Base-by-base conservation (phyloP, 305 asterid genomes). In the Fraxinus sp. region DNA sequence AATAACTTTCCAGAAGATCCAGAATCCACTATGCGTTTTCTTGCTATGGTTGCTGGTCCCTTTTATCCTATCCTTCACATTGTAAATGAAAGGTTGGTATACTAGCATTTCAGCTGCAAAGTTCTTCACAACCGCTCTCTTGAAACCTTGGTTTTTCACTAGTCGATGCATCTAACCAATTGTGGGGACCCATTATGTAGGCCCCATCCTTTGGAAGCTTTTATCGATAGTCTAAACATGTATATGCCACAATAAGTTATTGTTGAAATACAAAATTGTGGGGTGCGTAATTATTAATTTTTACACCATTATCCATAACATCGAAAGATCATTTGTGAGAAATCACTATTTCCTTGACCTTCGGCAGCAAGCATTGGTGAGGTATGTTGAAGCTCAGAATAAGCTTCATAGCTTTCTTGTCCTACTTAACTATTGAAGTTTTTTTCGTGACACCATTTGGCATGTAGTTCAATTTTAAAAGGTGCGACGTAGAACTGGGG, bases 31-130 rank as follows among this genome's bases (percentile, higher is more conserved):
- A 81, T 93, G 84, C 94, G 93, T 46, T 94, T 96, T 88, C 97
- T 96, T 81, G 95, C 98, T 52, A 91, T 94, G 98, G 97, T 96
- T 86, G 91, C 94, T 75, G 98, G 99, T 86, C 99, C 98, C n/a
- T 89, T 90, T 88, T 94, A 91, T 88, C 97, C 98, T 80, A 91
- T 96, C 87, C 96, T 96, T 87, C 91, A 84, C 82, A 88, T 91
- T 81, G 92, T 90, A 80, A 94, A 89, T 81, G 98, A 96, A 88
- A 96, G 98, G 99, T 96, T 80, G 86, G 93, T 84, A 79, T 79
- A 64, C 84, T 86, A 37, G 78, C 68, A 77, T 80, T 28, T 76
- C 77, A 49, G 62, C 59, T 83, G 83, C 71, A 68, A 41, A 80
- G 55, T 83, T 82, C 78, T 83, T 64, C 77, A 46, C 5, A 39